Evolutionary conservation across 768 basidiomycete genomes (phyloP), one percentile per base, ranked within the genome.

Genomic region (Suillus occidentalis): DNA sequence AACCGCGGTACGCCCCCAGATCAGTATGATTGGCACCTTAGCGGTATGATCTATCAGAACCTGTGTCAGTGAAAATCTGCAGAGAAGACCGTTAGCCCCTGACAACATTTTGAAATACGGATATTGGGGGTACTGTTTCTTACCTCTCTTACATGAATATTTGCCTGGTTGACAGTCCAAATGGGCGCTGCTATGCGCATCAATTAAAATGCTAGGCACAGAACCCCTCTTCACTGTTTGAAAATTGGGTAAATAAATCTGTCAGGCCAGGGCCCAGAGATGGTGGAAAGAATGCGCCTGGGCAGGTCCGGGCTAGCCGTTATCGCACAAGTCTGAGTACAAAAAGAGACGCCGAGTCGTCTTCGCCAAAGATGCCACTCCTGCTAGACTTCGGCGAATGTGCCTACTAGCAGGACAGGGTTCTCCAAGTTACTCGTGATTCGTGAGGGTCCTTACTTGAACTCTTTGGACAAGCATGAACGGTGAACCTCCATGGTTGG

Each of bases 301-400:
- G 72, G 72, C 14, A 72, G 68, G 64, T 60, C 70, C n/a, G n/a
- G n/a, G n/a, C n/a, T 72, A 68, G 63, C 83, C 77, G 43, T 81
- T 82, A 50, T 57, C 25, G 39, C n/a, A 47, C 13, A 39, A 68
- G 28, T 28, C 65, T 58, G 42, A 45, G 42, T 22, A 55, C 57
- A 93, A 76, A 76, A 95, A 95, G 12, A 94, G 76, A 70, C 94
- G 87, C 45, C 3, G 70, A 95, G 95, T 47, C 84, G 83, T 66
- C 93, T 81, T 59, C 90, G 82, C 88, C 89, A 94, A 2, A 85
- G 83, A 75, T 95, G 94, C 93, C 94, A 96, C 45, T 88, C 80
- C 66, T 90, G 89, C 63, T 89, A 88, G 10, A 86, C 88, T 71
- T 90, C 89, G 4, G 83, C 87, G 70, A 90, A 87, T 16, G 85